These are phyloP conservation scores for Trichoderma koningiopsis DNA, from an alignment of 2,329 filamentous ascomycete genomes.

Conservation along the genomic window DNA sequence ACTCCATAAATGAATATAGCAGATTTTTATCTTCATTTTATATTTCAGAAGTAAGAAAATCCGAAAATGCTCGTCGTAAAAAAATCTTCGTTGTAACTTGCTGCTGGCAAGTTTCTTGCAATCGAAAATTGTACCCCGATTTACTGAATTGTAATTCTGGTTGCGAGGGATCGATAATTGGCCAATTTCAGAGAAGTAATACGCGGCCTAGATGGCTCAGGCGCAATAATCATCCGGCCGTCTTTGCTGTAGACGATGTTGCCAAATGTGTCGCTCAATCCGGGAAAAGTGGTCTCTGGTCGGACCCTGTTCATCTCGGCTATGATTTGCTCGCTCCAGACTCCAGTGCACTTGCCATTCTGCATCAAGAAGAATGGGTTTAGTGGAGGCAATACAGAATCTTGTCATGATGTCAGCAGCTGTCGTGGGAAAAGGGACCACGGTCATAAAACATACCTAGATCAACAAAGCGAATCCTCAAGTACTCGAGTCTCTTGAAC, in stretches of 20 bases:
- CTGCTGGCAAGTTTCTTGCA: neutral
- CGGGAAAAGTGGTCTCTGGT: constrained; percentile 60
- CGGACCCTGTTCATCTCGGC: constrained; percentile 60
- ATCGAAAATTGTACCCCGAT: neutral
- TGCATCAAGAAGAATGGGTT: constrained; percentile 73
- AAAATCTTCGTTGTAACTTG: neutral
- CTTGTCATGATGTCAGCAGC: constrained; percentile 40
- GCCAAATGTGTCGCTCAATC: constrained; percentile 66
- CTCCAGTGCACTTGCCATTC: constrained; percentile 63
- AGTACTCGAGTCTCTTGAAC: constrained; percentile 61
- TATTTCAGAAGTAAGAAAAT: neutral
- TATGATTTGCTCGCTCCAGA: constrained; percentile 72
- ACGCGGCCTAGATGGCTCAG: constrained; percentile 55
- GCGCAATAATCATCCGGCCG: constrained; percentile 58
- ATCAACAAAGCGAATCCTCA: constrained; percentile 75
- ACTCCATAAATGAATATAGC: neutral
- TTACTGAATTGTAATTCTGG: constrained; percentile 43
- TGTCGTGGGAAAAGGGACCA: neutral
- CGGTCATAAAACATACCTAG: constrained; percentile 51
- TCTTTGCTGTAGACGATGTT: constrained; percentile 62
- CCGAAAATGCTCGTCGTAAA: neutral
- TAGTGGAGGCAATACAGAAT: constrained; percentile 68
- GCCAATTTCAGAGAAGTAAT: constrained; percentile 59
- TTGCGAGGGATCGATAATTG: constrained; percentile 56
- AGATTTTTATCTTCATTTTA: neutral